A percentile compares a stretch with the other conserved stretches of the same genome.
Evolutionary conservation across 257 asterid species (phyloP).

Genomic region (Sherardia arvensis): DNA sequence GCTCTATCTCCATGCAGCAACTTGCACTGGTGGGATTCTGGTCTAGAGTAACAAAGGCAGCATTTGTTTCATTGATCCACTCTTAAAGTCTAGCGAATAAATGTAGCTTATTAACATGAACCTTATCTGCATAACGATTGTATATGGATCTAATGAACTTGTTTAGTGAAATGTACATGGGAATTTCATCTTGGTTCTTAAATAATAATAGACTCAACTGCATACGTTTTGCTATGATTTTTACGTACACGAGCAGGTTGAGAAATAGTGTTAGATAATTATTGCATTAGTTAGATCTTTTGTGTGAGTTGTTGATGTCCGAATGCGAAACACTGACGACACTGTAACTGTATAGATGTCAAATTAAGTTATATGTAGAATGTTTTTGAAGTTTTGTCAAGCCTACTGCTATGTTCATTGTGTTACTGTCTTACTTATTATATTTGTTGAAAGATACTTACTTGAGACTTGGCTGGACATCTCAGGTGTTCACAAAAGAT

Average conservation of each 20-base stretch:
- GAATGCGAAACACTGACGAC: neutral
- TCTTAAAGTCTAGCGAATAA: no score
- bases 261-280: neutral
- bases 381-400: neutral
- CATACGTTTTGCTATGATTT: neutral
- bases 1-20: no score
- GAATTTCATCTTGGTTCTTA: neutral
- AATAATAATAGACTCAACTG: neutral
- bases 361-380: neutral
- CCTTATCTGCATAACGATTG: no score
- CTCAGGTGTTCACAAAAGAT: conserved; percentile 54
- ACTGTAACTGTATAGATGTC: neutral
- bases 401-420: neutral
- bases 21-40: no score
- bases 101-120: no score
- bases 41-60: no score
- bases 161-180: no score
- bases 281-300: neutral
- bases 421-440: neutral
- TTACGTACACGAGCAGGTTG: conserved; percentile 44
- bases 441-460: neutral
- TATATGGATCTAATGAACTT: no score
- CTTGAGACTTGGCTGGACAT: neutral
- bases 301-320: neutral
- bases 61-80: no score